phyloP scores from a whole-genome alignment of 2,329 filamentous ascomycete genomes.

The Cladosporium sp. region DNA sequence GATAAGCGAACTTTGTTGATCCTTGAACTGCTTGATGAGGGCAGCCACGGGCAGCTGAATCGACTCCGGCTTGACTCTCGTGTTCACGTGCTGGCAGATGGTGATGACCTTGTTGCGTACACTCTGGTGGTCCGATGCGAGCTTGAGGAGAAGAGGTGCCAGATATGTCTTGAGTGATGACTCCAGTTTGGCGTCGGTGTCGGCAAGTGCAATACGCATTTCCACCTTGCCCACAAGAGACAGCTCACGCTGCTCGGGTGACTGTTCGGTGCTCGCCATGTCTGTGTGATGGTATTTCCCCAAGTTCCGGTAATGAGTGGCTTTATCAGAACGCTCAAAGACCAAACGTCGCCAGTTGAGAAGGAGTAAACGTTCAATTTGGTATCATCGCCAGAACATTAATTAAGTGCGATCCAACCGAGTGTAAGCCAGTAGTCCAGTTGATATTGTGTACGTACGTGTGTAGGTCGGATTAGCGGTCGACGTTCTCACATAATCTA shows the following conservation, averaged over 20 bases:
- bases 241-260: conserved; percentile 69
- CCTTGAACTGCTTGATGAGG: conserved; percentile 86
- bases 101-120: conserved; percentile 79
- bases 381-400: background rate
- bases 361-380: conserved; percentile 1
- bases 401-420: background rate
- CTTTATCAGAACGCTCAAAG: background rate
- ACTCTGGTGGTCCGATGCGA: conserved; percentile 73
- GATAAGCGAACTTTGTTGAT: conserved; percentile 69
- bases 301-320: background rate
- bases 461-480: background rate
- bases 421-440: background rate
- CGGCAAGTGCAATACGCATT: conserved; percentile 77
- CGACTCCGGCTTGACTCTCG: conserved; percentile 58
- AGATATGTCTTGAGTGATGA: conserved; percentile 76
- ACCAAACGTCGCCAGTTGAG: background rate
- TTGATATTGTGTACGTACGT: background rate
- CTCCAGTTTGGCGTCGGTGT: conserved; percentile 81
- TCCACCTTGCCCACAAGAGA: conserved; percentile 82
- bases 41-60: conserved; percentile 82
- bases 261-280: conserved; percentile 35
- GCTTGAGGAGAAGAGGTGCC: conserved; percentile 79
- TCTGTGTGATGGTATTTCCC: background rate
- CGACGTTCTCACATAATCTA: conserved; percentile 16
- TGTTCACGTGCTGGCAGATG: conserved; percentile 71